Evolutionary conservation across 108 stramenopile species (phyloP), one percentile per base, ranked within the genome.

Genomic region (Nannochloropsis gaditana): DNA sequence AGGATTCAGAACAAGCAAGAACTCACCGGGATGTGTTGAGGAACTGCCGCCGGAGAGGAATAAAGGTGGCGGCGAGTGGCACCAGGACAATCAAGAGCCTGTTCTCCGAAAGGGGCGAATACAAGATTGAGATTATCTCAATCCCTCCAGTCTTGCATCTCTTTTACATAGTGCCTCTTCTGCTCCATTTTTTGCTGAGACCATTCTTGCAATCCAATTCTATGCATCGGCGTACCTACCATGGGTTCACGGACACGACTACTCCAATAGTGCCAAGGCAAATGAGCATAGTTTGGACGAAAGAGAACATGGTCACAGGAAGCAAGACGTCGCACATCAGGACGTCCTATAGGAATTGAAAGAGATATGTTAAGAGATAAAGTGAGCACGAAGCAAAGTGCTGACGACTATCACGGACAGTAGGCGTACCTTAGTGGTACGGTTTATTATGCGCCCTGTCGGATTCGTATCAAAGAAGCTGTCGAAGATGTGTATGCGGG

Each of bases 401-500:
- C 31, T 31, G 31, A 31, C 31, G 31, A 31, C 31, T 1, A 31
- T 31, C 31, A 31, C 1, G 31, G 31, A 31, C 31, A 31, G 31
- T 31, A 31, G 31, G 31, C 47, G 15, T 73, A 73, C 59, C 59
- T 73, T 73, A n/a, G 59, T 73, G 2, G 59, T 73, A 15, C 96
- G 88, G 88, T 95, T 95, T 47, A 96, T 84, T 21, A 97, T 94
- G 82, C 95, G 92, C 2, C 97, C 97, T 9, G 94, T 82, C 5
- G 97, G 95, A 82, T 95, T 96, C n/a, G 93, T 93, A 87, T 96
- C 96, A 85, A 96, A 97, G 88, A 95, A 97, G 6, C 59, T 73
- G 59, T 15, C 15, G 59, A n/a, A 73, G 59, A n/a, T 15, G n/a
- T 31, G 31, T 31, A 31, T 31, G 31, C 2, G 8, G 8, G 59